These are phyloP conservation scores for Populus deltoides DNA, from an alignment of 345 rosid species.

Conservation along the genomic window DNA sequence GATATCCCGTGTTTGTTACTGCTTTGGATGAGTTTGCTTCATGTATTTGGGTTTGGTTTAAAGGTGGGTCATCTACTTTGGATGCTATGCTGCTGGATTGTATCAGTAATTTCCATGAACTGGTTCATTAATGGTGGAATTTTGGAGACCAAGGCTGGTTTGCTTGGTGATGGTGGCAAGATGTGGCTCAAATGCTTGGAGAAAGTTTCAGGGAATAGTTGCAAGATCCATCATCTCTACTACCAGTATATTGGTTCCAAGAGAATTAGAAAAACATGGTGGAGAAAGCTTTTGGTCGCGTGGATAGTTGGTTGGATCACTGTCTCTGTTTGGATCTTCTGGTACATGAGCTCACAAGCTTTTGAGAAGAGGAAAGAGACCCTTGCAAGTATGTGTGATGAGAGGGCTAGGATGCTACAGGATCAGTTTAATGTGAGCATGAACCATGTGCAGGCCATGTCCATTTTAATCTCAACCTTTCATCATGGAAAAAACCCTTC, in stretches of 20 bases:
- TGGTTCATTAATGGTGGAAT: slow-evolving; percentile 58
- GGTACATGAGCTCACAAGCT: slow-evolving; percentile 65
- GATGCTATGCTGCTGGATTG: slow-evolving; percentile 81
- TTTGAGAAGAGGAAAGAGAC: slow-evolving; percentile 77
- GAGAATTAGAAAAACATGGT: slow-evolving; percentile 50
- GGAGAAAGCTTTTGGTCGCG: slow-evolving; percentile 53
- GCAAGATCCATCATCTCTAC: slow-evolving; percentile 56
- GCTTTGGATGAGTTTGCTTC: slow-evolving; percentile 75
- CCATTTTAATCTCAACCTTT: slow-evolving; percentile 87
- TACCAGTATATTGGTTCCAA: slow-evolving; percentile 58
- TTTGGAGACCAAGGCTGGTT: slow-evolving; percentile 44
- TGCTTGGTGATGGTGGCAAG: slow-evolving; percentile 57
- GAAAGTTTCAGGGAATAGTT: slow-evolving; percentile 39
- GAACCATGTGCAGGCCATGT: slow-evolving; percentile 98
- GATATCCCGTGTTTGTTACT: slow-evolving; percentile 31
- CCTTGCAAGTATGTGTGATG: slow-evolving; percentile 86
- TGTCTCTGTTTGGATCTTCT: slow-evolving; percentile 50
- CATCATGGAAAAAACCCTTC: slow-evolving; percentile 91
- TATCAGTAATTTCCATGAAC: slow-evolving; percentile 52
- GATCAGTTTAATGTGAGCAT: slow-evolving; percentile 98
- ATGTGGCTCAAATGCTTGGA: slow-evolving; percentile 59
- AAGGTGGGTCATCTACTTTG: slow-evolving; percentile 80
- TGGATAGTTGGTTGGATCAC: slow-evolving; percentile 63
- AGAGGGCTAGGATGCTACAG: slow-evolving; percentile 95
- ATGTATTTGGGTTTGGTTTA: slow-evolving; percentile 71